phyloP scores from a whole-genome alignment of 257 asterid genomes.

The Lycium barbarum region DNA sequence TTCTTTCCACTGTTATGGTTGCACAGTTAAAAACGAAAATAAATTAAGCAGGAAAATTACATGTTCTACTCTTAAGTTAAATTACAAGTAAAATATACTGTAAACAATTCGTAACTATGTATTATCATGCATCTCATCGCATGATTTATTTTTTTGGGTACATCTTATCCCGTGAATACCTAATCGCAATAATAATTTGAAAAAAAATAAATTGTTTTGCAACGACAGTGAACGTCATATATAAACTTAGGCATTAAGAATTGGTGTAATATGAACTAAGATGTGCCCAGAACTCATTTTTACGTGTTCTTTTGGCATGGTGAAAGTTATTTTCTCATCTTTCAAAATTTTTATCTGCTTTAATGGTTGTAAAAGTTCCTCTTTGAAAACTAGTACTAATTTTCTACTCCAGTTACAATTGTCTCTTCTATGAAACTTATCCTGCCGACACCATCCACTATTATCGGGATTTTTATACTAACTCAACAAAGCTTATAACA shows the following conservation, averaged over 20 bases:
- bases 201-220: not conserved
- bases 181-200: slow-evolving; percentile 1
- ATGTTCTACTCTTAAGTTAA: not conserved
- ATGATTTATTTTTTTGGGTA: too few species aligned
- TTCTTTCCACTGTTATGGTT: not conserved
- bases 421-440: too few species aligned
- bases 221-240: not conserved
- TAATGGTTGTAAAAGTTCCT: not conserved
- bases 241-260: not conserved
- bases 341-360: not conserved
- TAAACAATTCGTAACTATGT: not conserved
- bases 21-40: not conserved
- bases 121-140: not conserved
- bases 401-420: too few species aligned
- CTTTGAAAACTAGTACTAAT: too few species aligned
- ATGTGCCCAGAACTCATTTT: not conserved
- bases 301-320: not conserved
- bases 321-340: not conserved
- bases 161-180: not conserved
- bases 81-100: not conserved
- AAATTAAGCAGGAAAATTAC: not conserved
- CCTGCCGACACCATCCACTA: not conserved
- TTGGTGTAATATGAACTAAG: not conserved
- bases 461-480: too few species aligned
- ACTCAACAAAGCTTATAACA: too few species aligned